phyloP scores from a whole-genome alignment of 352 stramenopile species.

The Globisporangium lucens region DNA sequence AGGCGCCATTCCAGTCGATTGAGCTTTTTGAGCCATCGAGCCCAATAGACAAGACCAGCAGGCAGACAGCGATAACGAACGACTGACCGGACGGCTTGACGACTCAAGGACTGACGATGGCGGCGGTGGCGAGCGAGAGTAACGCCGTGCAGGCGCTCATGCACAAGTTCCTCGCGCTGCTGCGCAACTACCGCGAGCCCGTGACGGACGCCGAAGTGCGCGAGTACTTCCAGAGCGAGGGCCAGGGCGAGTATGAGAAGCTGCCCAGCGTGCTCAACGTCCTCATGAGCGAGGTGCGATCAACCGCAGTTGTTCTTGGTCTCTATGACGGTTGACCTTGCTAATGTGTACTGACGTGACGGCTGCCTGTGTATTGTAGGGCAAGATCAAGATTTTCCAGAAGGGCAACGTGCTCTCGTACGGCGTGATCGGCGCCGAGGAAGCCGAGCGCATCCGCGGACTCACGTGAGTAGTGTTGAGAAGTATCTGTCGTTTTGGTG shows the following conservation, averaged over 20 bases:
- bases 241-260: conserved; percentile 75
- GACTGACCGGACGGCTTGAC: background rate
- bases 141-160: conserved; percentile 37
- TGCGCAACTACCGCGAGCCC: conserved; percentile 78
- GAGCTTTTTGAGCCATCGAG: conserved; percentile 1
- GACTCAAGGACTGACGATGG: conserved; percentile 15
- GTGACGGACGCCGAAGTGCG: conserved; percentile 79
- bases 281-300: conserved; percentile 70
- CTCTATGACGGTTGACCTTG: background rate
- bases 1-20: background rate
- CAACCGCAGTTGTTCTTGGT: background rate
- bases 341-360: background rate
- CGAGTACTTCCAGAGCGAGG: conserved; percentile 67
- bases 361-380: conserved; percentile 21
- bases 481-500: background rate
- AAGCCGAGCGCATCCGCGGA: conserved; percentile 82
- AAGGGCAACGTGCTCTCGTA: conserved; percentile 85
- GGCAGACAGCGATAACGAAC: background rate
- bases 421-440: conserved; percentile 74
- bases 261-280: conserved; percentile 80
- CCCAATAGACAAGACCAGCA: background rate
- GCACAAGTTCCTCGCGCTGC: conserved; percentile 70
- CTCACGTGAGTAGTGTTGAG: conserved; percentile 52
- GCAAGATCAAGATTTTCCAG: conserved; percentile 89
- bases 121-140: conserved; percentile 26